Evolutionary conservation across 345 rosid species (phyloP).

Genomic region (Linum trigynum): DNA sequence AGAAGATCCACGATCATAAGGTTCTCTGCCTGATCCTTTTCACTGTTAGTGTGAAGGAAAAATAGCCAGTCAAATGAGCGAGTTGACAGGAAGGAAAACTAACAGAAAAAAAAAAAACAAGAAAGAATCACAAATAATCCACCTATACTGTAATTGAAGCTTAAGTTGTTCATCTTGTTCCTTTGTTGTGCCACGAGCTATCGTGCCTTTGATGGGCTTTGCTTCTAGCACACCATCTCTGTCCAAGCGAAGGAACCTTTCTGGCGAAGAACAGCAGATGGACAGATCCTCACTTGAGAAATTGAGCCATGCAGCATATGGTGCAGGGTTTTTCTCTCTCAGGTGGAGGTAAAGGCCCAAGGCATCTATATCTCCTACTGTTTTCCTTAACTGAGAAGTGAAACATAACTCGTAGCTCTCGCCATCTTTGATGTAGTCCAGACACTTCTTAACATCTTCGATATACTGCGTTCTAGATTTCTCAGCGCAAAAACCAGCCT

Average conservation of each 20-base stretch:
- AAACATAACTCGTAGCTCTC: constrained; percentile 97
- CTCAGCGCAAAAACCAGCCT: constrained; percentile 46
- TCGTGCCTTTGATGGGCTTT: constrained; percentile 87
- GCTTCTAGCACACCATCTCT: constrained; percentile 65
- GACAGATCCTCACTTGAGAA: constrained; percentile 57
- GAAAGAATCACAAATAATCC: constrained; percentile 4
- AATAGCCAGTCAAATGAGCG: constrained; percentile 2
- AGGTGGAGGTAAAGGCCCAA: constrained; percentile 74
- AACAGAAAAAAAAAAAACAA: neutral
- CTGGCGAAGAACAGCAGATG: constrained; percentile 89
- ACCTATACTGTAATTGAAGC: constrained; percentile 65
- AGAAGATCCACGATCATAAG: constrained; percentile 95
- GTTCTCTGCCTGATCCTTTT: constrained; percentile 97
- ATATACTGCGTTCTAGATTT: constrained; percentile 60
- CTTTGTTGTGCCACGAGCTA: constrained; percentile 64
- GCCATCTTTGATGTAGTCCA: constrained; percentile 75
- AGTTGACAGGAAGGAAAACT: neutral
- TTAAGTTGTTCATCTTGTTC: constrained; percentile 69
- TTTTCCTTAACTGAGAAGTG: constrained; percentile 61
- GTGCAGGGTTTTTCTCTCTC: constrained; percentile 82
- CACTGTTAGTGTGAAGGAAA: constrained; percentile 34
- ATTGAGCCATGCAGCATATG: constrained; percentile 89
- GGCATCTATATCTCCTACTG: constrained; percentile 44
- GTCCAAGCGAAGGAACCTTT: constrained; percentile 74
- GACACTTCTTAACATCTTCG: constrained; percentile 56